Percentiles rank a stretch among this genome's conserved stretches.
Conservation (phyloP, 371 early-diverging fungal species). For the Rhizopus sp. region DNA sequence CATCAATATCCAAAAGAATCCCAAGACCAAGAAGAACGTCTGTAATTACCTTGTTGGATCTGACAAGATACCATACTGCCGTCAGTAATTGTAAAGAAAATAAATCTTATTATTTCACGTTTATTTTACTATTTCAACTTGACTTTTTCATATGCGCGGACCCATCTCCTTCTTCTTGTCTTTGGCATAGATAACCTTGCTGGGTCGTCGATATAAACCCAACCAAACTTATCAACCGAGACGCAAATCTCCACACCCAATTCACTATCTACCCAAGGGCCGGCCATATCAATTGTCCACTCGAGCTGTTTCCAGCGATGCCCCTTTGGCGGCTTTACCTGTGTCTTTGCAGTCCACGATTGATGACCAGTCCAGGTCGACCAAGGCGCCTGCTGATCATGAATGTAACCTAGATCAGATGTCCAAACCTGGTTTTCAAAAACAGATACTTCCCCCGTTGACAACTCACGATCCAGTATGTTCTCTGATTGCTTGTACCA, state of each 20-base stretch:
- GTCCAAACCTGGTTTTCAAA: conserved; percentile 36
- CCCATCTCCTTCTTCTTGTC: conserved; percentile 28
- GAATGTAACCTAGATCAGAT: conserved; percentile 18
- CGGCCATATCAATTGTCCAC: conserved; percentile 28
- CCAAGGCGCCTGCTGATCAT: conserved; percentile 23
- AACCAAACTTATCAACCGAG: conserved; percentile 31
- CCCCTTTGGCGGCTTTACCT: conserved; percentile 23
- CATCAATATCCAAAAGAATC: conserved; percentile 14
- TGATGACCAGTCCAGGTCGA: conserved; percentile 22
- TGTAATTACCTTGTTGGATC: conserved; percentile 28
- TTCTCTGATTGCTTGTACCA: conserved; percentile 30
- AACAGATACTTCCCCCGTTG: conserved; percentile 22
- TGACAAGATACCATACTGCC: conserved; percentile 21
- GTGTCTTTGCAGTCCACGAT: conserved; percentile 17
- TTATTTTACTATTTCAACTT: conserved; percentile 6
- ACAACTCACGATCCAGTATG: conserved; percentile 12
- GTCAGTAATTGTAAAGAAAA: neutral
- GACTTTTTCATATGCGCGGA: conserved; percentile 18
- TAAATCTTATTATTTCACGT: neutral
- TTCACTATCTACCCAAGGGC: conserved; percentile 30
- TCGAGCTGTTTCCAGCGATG: conserved; percentile 27
- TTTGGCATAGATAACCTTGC: conserved; percentile 20
- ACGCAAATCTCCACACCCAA: conserved; percentile 16
- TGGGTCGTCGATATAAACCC: conserved; percentile 32
- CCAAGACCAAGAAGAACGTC: conserved; percentile 24